phyloP scores from a whole-genome alignment of 805 yeast genomes.

The Pichia phayaonensis region DNA sequence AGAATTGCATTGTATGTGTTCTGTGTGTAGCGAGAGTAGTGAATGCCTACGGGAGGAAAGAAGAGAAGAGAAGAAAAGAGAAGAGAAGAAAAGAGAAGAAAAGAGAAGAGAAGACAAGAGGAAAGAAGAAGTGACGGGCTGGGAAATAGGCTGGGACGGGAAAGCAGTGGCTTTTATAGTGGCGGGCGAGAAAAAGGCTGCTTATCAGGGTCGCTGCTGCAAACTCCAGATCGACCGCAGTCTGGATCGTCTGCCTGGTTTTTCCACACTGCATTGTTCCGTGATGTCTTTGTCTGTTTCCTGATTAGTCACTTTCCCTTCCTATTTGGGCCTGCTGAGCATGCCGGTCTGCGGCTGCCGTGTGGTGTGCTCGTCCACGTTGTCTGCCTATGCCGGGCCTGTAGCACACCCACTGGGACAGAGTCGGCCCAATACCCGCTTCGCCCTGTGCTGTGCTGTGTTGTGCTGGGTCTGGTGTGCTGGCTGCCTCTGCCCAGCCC shows the following conservation, averaged over 20 bases:
- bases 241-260: background rate
- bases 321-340: no score
- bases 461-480: no score
- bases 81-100: constrained; percentile 1
- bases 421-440: no score
- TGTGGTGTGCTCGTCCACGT: no score
- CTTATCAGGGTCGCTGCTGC: background rate
- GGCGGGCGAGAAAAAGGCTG: background rate
- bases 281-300: background rate
- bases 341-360: no score
- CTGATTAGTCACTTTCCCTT: background rate
- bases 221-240: background rate
- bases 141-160: background rate
- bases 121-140: no score
- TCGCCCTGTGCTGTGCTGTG: no score
- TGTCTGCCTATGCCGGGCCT: no score
- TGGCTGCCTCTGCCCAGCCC: no score
- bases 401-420: no score
- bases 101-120: background rate
- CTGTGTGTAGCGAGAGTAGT: background rate
- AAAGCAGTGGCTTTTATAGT: background rate
- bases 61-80: background rate
- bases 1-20: constrained; percentile 57
- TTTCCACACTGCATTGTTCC: background rate
- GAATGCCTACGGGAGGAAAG: background rate